Evolutionary conservation across 257 asterid genomes (phyloP).

Genomic region (Rhazya stricta): DNA sequence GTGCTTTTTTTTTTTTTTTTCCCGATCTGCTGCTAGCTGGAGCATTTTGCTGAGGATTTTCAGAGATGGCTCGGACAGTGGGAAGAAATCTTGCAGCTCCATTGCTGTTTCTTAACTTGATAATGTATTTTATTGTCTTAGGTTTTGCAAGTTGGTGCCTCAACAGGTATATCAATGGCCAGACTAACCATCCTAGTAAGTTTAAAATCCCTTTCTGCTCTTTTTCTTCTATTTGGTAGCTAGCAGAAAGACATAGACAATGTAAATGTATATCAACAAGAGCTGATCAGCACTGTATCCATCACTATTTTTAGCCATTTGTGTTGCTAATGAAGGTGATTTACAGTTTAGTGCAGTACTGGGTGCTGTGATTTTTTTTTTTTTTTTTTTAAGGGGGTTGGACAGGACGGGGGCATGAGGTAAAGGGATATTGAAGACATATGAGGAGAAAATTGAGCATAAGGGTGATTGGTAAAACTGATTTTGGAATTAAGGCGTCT

Average conservation of each 20-base stretch:
- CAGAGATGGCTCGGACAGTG: slow-evolving; percentile 59
- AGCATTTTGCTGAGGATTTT: neutral
- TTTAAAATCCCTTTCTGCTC: neutral
- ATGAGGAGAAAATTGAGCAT: too few relatives aligned
- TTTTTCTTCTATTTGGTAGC: neutral
- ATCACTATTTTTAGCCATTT: neutral
- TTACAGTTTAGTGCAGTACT: too few relatives aligned
- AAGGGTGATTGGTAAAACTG: too few relatives aligned
- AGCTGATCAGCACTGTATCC: too few relatives aligned
- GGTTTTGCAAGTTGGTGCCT: slow-evolving; percentile 93
- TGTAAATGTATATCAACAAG: too few relatives aligned
- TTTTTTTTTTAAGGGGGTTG: too few relatives aligned
- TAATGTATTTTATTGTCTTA: slow-evolving; percentile 62
- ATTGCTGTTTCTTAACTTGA: slow-evolving; percentile 60
- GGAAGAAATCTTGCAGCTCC: slow-evolving; percentile 79
- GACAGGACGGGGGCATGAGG: too few relatives aligned
- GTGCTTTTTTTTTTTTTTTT: neutral
- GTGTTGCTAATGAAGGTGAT: neutral
- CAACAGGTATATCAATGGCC: slow-evolving; percentile 68
- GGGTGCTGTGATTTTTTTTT: too few relatives aligned
- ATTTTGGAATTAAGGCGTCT: too few relatives aligned
- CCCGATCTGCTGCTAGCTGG: too few relatives aligned
- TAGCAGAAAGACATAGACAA: neutral
- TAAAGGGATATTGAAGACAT: too few relatives aligned
- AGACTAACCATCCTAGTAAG: slow-evolving; percentile 76